These are phyloP conservation scores for Wickerhamomyces sp. DNA, from an alignment of 1,139 yeast genomes.

Conservation along the genomic window DNA sequence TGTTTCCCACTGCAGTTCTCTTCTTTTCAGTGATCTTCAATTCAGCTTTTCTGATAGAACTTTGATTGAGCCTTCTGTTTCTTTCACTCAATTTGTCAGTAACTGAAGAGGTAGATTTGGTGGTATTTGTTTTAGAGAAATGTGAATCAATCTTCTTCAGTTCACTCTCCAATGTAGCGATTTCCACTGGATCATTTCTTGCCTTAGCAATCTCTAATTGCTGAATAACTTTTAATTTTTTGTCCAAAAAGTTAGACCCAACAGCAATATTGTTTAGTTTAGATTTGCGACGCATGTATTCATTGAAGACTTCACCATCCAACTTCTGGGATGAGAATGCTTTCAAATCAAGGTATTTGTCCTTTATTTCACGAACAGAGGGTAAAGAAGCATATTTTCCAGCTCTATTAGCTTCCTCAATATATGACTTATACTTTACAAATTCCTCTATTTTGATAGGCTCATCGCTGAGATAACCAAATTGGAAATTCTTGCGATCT, in stretches of 20 bases:
- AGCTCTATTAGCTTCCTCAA: slow-evolving; percentile 54
- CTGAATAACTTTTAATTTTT: slow-evolving; percentile 68
- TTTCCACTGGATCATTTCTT: slow-evolving; percentile 48
- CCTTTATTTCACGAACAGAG: slow-evolving; percentile 59
- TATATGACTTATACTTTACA: slow-evolving; percentile 58
- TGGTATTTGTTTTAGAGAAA: slow-evolving; percentile 36
- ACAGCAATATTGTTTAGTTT: slow-evolving; percentile 49
- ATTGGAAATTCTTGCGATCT: slow-evolving; percentile 63
- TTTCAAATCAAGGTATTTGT: slow-evolving; percentile 57
- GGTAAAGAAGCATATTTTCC: slow-evolving; percentile 39
- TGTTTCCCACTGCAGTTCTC: slow-evolving; percentile 42
- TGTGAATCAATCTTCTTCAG: slow-evolving; percentile 43
- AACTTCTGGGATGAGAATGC: slow-evolving; percentile 61
- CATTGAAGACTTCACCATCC: slow-evolving; percentile 73
- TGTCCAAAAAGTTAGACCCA: slow-evolving; percentile 68
- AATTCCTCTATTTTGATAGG: slow-evolving; percentile 67
- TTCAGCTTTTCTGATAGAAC: slow-evolving; percentile 78
- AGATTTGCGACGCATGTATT: slow-evolving; percentile 71
- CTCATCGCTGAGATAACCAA: slow-evolving; percentile 77
- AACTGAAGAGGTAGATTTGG: slow-evolving; percentile 29
- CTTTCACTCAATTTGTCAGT: slow-evolving; percentile 42
- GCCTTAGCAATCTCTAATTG: slow-evolving; percentile 75
- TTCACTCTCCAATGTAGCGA: slow-evolving; percentile 37
- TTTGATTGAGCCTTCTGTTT: slow-evolving; percentile 77
- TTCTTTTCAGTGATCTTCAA: slow-evolving; percentile 54